phyloP scores from a whole-genome alignment of 768 basidiomycete genomes.

The Tricholoma sp. region DNA sequence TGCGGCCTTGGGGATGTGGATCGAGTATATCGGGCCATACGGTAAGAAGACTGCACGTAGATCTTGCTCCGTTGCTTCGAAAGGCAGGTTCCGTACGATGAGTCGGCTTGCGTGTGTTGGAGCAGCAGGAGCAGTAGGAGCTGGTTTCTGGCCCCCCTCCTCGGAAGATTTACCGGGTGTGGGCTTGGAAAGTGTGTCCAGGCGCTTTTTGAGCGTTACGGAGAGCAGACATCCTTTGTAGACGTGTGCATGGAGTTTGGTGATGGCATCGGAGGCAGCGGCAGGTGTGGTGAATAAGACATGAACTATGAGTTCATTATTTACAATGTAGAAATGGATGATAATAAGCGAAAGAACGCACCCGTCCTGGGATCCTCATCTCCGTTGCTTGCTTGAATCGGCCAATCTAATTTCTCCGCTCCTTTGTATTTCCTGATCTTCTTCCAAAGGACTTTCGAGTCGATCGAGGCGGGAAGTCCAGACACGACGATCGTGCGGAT shows the following conservation, averaged over 20 bases:
- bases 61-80: constrained; percentile 78
- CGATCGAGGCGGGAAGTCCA: constrained; percentile 61
- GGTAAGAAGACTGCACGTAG: constrained; percentile 83
- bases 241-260: constrained; percentile 86
- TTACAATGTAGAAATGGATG: neutral
- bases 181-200: constrained; percentile 60
- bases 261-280: constrained; percentile 64
- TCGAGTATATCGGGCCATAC: constrained; percentile 80
- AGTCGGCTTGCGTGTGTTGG: constrained; percentile 75
- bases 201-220: constrained; percentile 80
- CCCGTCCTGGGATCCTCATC: constrained; percentile 45
- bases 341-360: constrained; percentile 17
- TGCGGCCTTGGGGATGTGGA: constrained; percentile 62
- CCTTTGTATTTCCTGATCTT: constrained; percentile 77
- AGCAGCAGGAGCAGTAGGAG: constrained; percentile 18
- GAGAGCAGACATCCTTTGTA: constrained; percentile 89
- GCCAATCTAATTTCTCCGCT: constrained; percentile 75
- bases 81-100: constrained; percentile 89
- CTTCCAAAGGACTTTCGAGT: constrained; percentile 75
- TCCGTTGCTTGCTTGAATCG: constrained; percentile 44
- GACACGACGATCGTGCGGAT: constrained; percentile 76
- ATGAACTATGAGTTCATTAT: constrained; percentile 42
- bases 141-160: constrained; percentile 14
- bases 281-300: constrained; percentile 67
- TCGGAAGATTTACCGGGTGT: constrained; percentile 18